These are phyloP conservation scores for Trichoderma endophyticum DNA, from an alignment of 2,329 filamentous ascomycete genomes.

Conservation along the genomic window DNA sequence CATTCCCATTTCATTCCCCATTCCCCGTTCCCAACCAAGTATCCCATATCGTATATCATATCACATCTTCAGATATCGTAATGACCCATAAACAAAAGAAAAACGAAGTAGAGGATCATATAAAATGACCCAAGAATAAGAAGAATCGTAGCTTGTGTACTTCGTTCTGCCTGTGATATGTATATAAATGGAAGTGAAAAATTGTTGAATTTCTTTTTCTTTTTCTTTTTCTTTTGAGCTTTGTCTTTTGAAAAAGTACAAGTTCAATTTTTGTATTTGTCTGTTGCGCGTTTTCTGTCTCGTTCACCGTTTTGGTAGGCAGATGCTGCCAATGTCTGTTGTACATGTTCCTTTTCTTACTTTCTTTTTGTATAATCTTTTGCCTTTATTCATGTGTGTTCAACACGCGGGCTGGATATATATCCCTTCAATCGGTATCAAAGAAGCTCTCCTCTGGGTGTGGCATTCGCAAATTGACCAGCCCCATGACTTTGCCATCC, in stretches of 20 bases:
- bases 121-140: neutral
- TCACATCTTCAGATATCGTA: neutral
- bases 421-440: conserved; percentile 33
- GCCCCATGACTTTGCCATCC: conserved; percentile 47
- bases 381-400: neutral
- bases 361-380: neutral
- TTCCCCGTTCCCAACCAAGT: neutral
- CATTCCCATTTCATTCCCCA: neutral
- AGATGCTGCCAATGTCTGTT: neutral
- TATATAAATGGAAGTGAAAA: neutral
- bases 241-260: neutral
- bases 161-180: neutral
- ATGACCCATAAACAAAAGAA: neutral
- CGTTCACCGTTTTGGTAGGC: neutral
- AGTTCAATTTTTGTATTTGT: neutral
- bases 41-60: neutral
- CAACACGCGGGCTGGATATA: neutral
- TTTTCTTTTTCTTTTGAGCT: neutral
- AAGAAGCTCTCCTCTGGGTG: conserved; percentile 46
- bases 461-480: conserved; percentile 40
- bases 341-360: neutral
- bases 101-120: neutral
- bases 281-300: neutral
- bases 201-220: neutral
- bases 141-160: neutral